Base-by-base conservation (phyloP, 2,329 filamentous ascomycete species). In the Ascochyta pisi region DNA sequence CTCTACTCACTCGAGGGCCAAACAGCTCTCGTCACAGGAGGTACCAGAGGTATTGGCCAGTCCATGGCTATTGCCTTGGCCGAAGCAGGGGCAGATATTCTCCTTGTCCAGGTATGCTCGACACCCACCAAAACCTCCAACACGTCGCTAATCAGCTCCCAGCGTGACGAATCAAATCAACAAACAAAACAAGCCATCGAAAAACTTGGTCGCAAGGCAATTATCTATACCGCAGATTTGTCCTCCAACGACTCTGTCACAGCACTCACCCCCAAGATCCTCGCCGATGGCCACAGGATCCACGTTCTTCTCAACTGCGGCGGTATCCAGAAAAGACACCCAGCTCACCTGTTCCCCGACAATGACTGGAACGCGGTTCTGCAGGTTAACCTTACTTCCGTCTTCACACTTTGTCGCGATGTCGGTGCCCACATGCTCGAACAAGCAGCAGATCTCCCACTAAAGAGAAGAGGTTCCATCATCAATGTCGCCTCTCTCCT, bases 401-500 rank as follows among this genome's bases (percentile, higher is more conserved):
- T 95, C 50, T 96, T 96, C 78, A 86, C 86, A 0, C 82, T 96
- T 51, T 81, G 86, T 77, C 87, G 91, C 57, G 90, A 93, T 73
- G 83, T 91, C 15, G 91, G 90, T 61, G 86, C 87, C 13, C 89
- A 93, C 78, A 92, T 95, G 86, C 86, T 95, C 26, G 72, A 76
- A 2, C 84, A 87, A 33, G 63, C 71, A 4, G 67, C 78, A 13
- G 73, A 76, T 3, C 84, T 89, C 9, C 68, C 75, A 5, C 62
- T 74, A 0, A 69, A 77, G 62, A 83, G 87, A 35, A 79, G 84
- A 55, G 90, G 90, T 23, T 83, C 82, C 69, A 89, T 96, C 77
- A 89, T 96, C 80, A 96, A 96, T 78, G 86, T 96, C 52, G 92
- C 88, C 10, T 90, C 86, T 12, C 83, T 97, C 37, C 83, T 96